Conservation (phyloP, 1,284 basidiomycete species). For the Ganoderma boninense region DNA sequence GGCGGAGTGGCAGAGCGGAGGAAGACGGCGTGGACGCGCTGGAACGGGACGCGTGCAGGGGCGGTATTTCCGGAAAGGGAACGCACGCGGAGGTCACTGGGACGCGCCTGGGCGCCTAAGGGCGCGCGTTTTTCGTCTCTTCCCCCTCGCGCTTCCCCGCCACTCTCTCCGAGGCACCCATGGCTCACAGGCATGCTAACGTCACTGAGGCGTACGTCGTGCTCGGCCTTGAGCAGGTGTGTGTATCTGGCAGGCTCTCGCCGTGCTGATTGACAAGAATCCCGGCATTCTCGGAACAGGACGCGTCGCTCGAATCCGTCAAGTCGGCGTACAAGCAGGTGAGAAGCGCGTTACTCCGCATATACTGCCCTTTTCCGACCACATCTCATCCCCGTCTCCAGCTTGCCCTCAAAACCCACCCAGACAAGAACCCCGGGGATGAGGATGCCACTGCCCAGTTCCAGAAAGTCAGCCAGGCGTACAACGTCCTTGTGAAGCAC, state of each 20-base stretch:
- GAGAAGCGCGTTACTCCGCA: slow-evolving; percentile 11
- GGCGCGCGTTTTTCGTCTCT: slow-evolving; percentile 29
- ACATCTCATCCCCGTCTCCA: slow-evolving; percentile 37
- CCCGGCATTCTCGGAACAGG: slow-evolving; percentile 47
- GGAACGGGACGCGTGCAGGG: neutral
- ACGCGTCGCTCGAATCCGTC: slow-evolving; percentile 65
- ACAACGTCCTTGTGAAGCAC: slow-evolving; percentile 64
- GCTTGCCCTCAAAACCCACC: slow-evolving; percentile 73
- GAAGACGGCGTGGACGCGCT: neutral
- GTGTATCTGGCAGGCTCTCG: slow-evolving; percentile 11
- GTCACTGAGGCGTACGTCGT: slow-evolving; percentile 60
- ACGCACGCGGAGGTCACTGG: slow-evolving; percentile 10
- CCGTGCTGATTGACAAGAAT: neutral
- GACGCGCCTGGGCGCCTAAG: slow-evolving; percentile 28
- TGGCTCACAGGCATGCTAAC: slow-evolving; percentile 47
- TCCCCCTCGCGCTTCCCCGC: slow-evolving; percentile 3
- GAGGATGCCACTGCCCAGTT: slow-evolving; percentile 72
- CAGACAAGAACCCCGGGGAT: slow-evolving; percentile 76
- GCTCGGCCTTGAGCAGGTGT: slow-evolving; percentile 68
- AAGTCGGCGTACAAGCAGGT: slow-evolving; percentile 76
- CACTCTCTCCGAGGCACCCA: slow-evolving; percentile 28
- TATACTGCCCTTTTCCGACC: neutral
- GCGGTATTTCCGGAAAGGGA: neutral
- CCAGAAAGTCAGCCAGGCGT: slow-evolving; percentile 73
- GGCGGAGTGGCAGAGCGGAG: neutral